Evolutionary conservation across 2,329 filamentous ascomycete species (phyloP).

Genomic region (Chlorencoelia australis): DNA sequence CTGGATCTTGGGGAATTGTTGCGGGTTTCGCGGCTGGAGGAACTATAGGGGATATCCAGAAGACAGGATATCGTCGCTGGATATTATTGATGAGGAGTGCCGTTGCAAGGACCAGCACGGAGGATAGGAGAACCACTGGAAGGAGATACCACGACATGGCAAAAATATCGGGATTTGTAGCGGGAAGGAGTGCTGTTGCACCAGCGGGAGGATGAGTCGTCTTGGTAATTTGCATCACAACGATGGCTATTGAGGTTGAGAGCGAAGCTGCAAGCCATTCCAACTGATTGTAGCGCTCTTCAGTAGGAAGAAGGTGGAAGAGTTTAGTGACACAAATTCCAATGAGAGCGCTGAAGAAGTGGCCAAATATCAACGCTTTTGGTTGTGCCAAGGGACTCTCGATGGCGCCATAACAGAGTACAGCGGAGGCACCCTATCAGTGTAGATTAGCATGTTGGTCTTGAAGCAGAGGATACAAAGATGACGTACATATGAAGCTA

Average conservation of each 20-base stretch:
- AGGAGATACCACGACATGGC: conserved; percentile 59
- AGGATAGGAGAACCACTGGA: conserved; percentile 51
- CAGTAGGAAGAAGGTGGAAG: conserved; percentile 40
- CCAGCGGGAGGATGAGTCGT: conserved; percentile 67
- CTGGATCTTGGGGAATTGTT: too few species aligned
- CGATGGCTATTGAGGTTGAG: conserved; percentile 51
- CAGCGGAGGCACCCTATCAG: conserved; percentile 55
- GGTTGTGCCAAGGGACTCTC: conserved; percentile 65
- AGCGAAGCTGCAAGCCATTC: conserved; percentile 57
- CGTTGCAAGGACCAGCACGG: conserved; percentile 47
- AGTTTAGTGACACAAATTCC: conserved; percentile 56
- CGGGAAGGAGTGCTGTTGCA: conserved; percentile 61
- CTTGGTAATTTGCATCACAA: conserved; percentile 58
- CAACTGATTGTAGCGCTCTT: conserved; percentile 41
- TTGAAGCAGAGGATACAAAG: background rate
- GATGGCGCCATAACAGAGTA: conserved; percentile 65
- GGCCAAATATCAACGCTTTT: conserved; percentile 58
- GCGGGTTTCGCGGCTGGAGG: background rate
- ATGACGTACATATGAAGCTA: conserved; percentile 54
- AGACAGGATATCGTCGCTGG: conserved; percentile 50
- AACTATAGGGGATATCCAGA: conserved; percentile 51
- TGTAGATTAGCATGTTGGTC: background rate
- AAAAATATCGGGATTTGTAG: conserved; percentile 44
- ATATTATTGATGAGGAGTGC: conserved; percentile 62
- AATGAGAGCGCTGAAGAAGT: conserved; percentile 49